Conservation (phyloP, 208 protist genomes). For the Angomonas ambiguus region DNA sequence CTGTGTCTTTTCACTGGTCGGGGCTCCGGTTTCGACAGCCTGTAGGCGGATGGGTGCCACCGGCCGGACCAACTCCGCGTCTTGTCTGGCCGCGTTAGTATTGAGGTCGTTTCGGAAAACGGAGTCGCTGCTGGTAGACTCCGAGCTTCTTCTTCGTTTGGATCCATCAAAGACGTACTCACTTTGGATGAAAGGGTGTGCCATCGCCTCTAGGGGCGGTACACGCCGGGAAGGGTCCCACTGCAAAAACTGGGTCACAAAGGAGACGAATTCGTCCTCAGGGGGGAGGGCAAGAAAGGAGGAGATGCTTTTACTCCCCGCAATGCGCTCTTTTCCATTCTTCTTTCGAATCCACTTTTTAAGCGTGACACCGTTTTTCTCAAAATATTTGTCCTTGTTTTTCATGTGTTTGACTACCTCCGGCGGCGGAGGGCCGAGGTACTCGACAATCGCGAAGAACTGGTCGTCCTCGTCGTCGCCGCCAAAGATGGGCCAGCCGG, state of each 20-base stretch:
- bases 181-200: conserved; percentile 60
- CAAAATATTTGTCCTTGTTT: conserved; percentile 54
- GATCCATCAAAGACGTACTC: conserved; percentile 38
- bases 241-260: conserved; percentile 56
- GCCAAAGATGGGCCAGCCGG: conserved; percentile 89
- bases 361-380: conserved; percentile 24
- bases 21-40: not conserved
- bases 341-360: conserved; percentile 37
- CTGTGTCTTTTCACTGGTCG: not conserved
- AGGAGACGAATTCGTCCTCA: conserved; percentile 60
- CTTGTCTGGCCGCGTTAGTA: not conserved
- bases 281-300: conserved; percentile 49
- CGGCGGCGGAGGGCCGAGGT: conserved; percentile 71
- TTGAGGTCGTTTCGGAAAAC: too few relatives aligned
- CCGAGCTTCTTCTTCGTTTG: too few relatives aligned
- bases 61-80: not conserved
- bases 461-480: conserved; percentile 86
- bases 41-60: not conserved
- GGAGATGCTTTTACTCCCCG: conserved; percentile 41
- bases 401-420: conserved; percentile 34
- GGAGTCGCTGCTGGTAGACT: too few relatives aligned
- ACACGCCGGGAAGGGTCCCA: conserved; percentile 62
- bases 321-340: conserved; percentile 28
- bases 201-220: conserved; percentile 58
- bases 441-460: conserved; percentile 82